These are phyloP conservation scores for Microsporum audouinii DNA, from an alignment of 2,329 filamentous ascomycete species.

Conservation along the genomic window DNA sequence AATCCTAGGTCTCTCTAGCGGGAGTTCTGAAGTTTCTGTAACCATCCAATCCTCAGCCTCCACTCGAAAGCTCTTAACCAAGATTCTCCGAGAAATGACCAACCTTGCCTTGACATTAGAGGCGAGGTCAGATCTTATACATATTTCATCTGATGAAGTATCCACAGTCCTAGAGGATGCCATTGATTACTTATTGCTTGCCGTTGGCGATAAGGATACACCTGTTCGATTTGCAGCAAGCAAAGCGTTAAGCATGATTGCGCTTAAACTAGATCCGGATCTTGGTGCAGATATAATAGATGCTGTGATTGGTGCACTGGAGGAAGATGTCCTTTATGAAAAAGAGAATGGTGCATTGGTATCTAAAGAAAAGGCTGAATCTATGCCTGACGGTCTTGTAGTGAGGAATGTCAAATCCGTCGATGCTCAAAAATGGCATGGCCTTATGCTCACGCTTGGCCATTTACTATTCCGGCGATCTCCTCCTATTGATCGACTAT, in stretches of 20 bases:
- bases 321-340: conserved; percentile 51
- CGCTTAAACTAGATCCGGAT: conserved; percentile 62
- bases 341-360: conserved; percentile 33
- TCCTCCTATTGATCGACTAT: conserved; percentile 57
- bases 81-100: conserved; percentile 66
- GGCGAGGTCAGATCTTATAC: conserved; percentile 20
- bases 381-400: conserved; percentile 27
- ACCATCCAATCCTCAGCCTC: conserved; percentile 60
- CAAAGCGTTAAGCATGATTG: conserved; percentile 81
- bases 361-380: conserved; percentile 25
- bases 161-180: conserved; percentile 60
- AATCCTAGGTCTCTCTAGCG: conserved; percentile 48
- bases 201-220: conserved; percentile 75
- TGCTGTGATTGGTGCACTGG: conserved; percentile 60
- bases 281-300: conserved; percentile 84
- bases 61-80: conserved; percentile 71
- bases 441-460: conserved; percentile 73
- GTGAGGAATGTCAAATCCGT: conserved; percentile 58
- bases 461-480: conserved; percentile 79
- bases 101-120: conserved; percentile 51
- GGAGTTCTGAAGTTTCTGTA: conserved; percentile 39
- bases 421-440: conserved; percentile 81
- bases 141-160: conserved; percentile 21
- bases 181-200: conserved; percentile 69
- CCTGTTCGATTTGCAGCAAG: conserved; percentile 82